Percentiles rank a stretch among this genome's conserved stretches.
phyloP scores from a whole-genome alignment of 345 rosid genomes.

The Syzygium aqueum region DNA sequence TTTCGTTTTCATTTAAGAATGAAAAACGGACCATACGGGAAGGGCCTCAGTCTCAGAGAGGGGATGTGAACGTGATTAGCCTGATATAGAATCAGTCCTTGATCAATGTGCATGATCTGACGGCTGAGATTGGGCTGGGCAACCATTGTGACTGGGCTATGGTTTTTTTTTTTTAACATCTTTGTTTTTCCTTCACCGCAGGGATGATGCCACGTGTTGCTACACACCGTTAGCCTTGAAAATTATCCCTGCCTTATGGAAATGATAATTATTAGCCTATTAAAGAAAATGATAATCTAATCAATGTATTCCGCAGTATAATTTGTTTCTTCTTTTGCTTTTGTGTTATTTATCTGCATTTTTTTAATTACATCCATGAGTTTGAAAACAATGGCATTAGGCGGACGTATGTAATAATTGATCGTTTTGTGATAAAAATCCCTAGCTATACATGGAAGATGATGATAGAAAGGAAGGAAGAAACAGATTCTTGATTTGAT shows the following conservation, averaged over 20 bases:
- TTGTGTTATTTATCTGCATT: background rate
- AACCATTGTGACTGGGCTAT: background rate
- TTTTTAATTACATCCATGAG: background rate
- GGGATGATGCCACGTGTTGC: background rate
- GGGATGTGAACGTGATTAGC: background rate
- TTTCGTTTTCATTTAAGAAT: background rate
- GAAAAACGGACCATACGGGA: background rate
- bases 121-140: background rate
- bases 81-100: background rate
- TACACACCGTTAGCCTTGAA: background rate
- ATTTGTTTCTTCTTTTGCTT: background rate
- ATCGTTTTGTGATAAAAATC: background rate
- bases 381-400: background rate
- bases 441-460: background rate
- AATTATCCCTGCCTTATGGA: background rate
- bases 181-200: background rate
- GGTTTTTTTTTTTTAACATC: background rate
- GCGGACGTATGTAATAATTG: background rate
- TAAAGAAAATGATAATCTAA: background rate
- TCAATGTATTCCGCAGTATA: background rate
- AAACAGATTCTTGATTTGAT: background rate
- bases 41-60: background rate
- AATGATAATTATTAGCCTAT: background rate
- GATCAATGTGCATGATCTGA: background rate
- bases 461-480: background rate